Percentiles rank a stretch among this genome's conserved stretches.
phyloP scores from a whole-genome alignment of 2,329 filamentous ascomycete species.

The Xylariaceae sp. region DNA sequence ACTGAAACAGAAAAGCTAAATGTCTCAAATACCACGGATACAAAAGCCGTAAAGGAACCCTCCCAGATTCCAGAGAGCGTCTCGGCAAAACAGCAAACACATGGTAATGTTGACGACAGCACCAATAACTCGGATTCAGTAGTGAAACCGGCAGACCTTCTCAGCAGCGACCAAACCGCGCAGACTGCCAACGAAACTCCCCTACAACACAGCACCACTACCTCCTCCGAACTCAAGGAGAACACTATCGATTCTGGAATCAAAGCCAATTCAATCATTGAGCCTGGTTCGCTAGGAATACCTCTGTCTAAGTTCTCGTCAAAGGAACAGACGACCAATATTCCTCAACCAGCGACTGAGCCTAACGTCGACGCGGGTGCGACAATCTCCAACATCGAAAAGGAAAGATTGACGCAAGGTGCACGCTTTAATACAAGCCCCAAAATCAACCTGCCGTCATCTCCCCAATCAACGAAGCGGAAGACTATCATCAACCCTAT shows the following conservation, averaged over 20 bases:
- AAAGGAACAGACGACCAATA: conserved; percentile 12
- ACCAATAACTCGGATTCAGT: too few relatives aligned
- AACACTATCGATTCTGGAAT: conserved; percentile 3
- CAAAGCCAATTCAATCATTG: conserved; percentile 17
- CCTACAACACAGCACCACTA: not conserved
- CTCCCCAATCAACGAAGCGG: conserved; percentile 32
- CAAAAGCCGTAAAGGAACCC: conserved; percentile 20
- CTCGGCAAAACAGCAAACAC: not conserved
- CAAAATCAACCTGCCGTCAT: conserved; percentile 19
- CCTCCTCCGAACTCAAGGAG: conserved; percentile 1
- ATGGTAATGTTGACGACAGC: too few relatives aligned
- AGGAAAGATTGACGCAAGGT: conserved; percentile 14
- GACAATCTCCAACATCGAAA: conserved; percentile 2
- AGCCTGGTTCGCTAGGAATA: conserved; percentile 18
- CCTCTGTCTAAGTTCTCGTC: conserved; percentile 27
- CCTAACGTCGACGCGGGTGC: not conserved
- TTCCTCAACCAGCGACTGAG: too few relatives aligned
- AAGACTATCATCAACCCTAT: conserved; percentile 51
- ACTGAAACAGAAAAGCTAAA: conserved; percentile 14
- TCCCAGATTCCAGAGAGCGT: conserved; percentile 19
- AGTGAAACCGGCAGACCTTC: too few relatives aligned
- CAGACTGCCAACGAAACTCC: not conserved
- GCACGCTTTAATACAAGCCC: conserved; percentile 9
- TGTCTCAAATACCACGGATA: conserved; percentile 18
- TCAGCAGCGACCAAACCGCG: not conserved